These are phyloP conservation scores for Hysterangium stoloniferum DNA, from an alignment of 768 basidiomycete genomes.

Conservation along the genomic window DNA sequence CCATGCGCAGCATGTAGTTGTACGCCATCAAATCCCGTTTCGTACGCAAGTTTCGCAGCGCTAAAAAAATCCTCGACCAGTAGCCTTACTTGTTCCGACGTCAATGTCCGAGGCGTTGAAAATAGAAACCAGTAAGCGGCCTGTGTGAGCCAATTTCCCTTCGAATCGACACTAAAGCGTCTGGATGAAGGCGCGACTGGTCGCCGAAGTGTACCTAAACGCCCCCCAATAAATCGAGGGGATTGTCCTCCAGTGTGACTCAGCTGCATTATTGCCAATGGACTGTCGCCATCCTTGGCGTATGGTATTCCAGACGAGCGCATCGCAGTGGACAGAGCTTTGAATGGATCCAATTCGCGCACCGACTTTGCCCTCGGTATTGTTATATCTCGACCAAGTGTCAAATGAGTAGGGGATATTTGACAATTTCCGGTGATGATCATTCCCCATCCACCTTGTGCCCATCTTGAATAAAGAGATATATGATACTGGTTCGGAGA, in stretches of 20 bases:
- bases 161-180: slow-evolving; percentile 16
- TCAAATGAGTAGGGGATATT: slow-evolving; percentile 52
- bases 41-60: slow-evolving; percentile 55
- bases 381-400: slow-evolving; percentile 66
- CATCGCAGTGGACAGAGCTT: slow-evolving; percentile 41
- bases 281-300: background rate
- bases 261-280: slow-evolving; percentile 73
- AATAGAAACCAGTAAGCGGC: slow-evolving; percentile 45
- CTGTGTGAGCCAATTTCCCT: slow-evolving; percentile 25
- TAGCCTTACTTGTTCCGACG: slow-evolving; percentile 46
- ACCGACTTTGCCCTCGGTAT: slow-evolving; percentile 34
- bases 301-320: slow-evolving; percentile 23
- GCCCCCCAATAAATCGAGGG: slow-evolving; percentile 59
- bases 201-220: slow-evolving; percentile 41
- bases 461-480: slow-evolving; percentile 69
- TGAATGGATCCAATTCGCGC: slow-evolving; percentile 38
- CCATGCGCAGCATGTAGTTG: slow-evolving; percentile 84
- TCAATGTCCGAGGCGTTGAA: slow-evolving; percentile 57
- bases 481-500: slow-evolving; percentile 61
- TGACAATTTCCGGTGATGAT: slow-evolving; percentile 82
- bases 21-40: slow-evolving; percentile 78
- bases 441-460: slow-evolving; percentile 76
- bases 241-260: slow-evolving; percentile 83
- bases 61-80: slow-evolving; percentile 56
- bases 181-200: slow-evolving; percentile 66